Evolutionary conservation across 768 basidiomycete genomes (phyloP), one percentile per base, ranked within the genome.

Genomic region (Termitomyces sp.): DNA sequence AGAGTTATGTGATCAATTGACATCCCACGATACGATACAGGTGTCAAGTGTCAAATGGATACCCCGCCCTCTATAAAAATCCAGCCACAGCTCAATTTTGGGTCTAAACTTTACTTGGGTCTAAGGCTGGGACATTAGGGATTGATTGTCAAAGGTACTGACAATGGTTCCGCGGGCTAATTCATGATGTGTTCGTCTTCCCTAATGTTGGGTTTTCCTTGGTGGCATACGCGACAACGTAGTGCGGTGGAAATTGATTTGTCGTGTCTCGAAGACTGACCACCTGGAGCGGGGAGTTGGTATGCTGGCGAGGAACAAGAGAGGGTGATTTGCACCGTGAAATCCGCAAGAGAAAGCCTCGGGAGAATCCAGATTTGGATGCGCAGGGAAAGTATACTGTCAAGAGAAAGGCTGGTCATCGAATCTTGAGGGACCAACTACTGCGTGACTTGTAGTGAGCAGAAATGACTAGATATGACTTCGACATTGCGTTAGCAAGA

Each of bases 371-470:
- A 24, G 8, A 50, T 35, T 40, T n/a, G 26, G 35, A 36, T 24
- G 50, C 43, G 16, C 36, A 22, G 35, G 7, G 22, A 14, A 49
- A 35, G 13, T 33, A 20, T 22, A 22, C n/a, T 47, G 26, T 47
- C 32, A 14, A n/a, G 32, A 20, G 32, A 49, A 6, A 13, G 14
- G n/a, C 13, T 20, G n/a, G 20, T 14, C 26, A 14, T 35, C 14
- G 5, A 9, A n/a, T 14, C 26, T 52, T 16, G 5, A 47, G 35
- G 33, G 20, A 50, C 36, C 52, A 30, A 24, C 44, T 54, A 50
- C 56, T 59, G 56, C 45, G 46, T 24, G 41, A 45, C 57, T 62
- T 55, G 54, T 9, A 20, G n/a, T 56, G 54, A 30, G 44, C n/a
- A 48, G 26, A 26, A 2, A 24, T 35, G 20, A 18, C 8, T 18